A percentile compares a stretch with the other conserved stretches of the same genome.
These are phyloP conservation scores for Leishmania amazonensis DNA, from an alignment of 208 protist species.

Conservation along the genomic window DNA sequence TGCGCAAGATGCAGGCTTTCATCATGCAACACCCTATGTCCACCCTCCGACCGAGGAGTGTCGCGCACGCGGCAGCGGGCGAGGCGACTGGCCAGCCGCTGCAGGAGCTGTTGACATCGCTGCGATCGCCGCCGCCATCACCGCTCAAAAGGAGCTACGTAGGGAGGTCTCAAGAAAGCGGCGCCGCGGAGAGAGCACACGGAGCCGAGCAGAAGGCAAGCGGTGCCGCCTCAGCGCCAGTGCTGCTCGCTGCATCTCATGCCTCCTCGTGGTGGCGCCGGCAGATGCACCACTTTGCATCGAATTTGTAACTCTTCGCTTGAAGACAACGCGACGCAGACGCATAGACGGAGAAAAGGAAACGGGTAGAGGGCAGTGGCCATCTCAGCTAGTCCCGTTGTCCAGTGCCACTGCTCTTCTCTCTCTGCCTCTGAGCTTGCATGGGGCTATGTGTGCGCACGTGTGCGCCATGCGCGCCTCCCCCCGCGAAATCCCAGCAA, in stretches of 20 bases:
- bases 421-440: neutral
- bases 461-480: too few species aligned
- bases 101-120: constrained; percentile 8
- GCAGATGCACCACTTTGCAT: neutral
- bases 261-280: constrained; percentile 11
- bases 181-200: neutral
- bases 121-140: constrained; percentile 6
- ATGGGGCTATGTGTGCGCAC: neutral
- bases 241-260: neutral
- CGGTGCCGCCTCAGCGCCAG: neutral
- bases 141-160: neutral
- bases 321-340: neutral
- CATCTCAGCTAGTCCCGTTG: neutral
- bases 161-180: neutral
- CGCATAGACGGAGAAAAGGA: neutral
- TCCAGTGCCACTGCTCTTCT: too few species aligned
- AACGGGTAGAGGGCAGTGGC: neutral
- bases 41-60: constrained; percentile 12
- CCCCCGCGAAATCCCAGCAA: neutral
- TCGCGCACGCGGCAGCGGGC: neutral
- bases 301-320: neutral
- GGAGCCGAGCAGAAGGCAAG: neutral
- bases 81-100: constrained; percentile 2
- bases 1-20: constrained; percentile 54
- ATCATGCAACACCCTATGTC: constrained; percentile 43